phyloP scores from a whole-genome alignment of 2,329 filamentous ascomycete species.

The Fusarium cicatricum region DNA sequence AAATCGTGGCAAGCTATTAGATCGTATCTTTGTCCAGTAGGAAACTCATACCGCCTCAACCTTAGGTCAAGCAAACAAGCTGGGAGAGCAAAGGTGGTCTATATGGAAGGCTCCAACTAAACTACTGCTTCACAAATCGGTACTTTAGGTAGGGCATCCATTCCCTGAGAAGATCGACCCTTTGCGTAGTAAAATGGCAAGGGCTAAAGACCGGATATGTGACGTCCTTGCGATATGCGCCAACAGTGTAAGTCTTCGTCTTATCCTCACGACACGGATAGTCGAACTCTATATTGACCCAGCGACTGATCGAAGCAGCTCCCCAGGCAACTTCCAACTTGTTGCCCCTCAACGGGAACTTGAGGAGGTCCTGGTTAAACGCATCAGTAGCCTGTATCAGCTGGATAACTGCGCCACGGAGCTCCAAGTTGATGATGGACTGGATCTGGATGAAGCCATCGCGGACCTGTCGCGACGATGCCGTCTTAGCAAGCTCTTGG shows the following conservation, averaged over 20 bases:
- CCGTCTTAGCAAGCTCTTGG: constrained; percentile 11
- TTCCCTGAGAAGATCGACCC: constrained; percentile 14
- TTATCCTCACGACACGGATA: constrained; percentile 22
- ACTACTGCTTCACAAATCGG: constrained; percentile 16
- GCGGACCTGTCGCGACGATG: constrained; percentile 1
- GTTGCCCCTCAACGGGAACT: background rate
- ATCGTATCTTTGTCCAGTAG: too few species aligned
- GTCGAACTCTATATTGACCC: constrained; percentile 25
- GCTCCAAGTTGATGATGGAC: background rate
- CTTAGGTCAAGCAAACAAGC: too few species aligned
- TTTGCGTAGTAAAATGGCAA: constrained; percentile 19
- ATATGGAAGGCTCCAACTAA: too few species aligned
- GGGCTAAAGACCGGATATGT: constrained; percentile 23
- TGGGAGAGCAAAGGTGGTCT: too few species aligned
- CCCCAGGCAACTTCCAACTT: constrained; percentile 15
- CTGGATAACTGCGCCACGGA: background rate
- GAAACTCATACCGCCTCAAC: too few species aligned
- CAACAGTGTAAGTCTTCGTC: constrained; percentile 17
- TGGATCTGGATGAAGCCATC: constrained; percentile 14
- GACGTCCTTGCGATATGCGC: constrained; percentile 7
- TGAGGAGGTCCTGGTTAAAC: background rate
- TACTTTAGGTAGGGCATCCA: constrained; percentile 34
- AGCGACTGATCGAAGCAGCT: constrained; percentile 16
- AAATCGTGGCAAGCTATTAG: too few species aligned
- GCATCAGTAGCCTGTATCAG: background rate